phyloP scores from a whole-genome alignment of 2,329 filamentous ascomycete species.

The Diplodia intermedia region DNA sequence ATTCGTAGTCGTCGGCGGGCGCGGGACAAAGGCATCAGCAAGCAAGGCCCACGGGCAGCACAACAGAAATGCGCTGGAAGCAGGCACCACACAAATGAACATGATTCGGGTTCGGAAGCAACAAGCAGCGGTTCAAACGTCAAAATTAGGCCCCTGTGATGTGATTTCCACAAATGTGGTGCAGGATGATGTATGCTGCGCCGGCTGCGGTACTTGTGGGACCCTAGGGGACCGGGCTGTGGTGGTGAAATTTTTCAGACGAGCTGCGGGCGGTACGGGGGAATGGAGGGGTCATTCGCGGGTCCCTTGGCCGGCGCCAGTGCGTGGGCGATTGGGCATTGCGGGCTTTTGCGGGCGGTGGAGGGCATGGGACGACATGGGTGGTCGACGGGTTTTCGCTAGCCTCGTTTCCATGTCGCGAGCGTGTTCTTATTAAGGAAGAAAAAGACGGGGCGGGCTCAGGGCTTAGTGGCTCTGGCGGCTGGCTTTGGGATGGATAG shows the following conservation, averaged over 20 bases:
- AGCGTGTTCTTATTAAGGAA: constrained; percentile 2
- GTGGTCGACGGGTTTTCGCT: not conserved
- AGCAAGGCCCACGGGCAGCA: not conserved
- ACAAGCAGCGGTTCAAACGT: not conserved
- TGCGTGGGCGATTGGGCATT: not conserved
- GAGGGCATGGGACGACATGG: not conserved
- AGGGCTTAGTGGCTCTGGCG: not conserved
- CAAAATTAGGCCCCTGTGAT: constrained; percentile 23
- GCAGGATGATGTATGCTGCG: not conserved
- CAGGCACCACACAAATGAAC: not conserved
- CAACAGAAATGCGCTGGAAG: not conserved
- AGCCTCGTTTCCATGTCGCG: not conserved
- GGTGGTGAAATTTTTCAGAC: not conserved
- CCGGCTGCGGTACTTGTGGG: not conserved
- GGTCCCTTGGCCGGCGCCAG: not conserved
- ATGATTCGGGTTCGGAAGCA: constrained; percentile 13
- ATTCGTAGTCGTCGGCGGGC: not conserved
- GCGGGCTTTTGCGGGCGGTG: not conserved
- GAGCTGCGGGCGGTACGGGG: not conserved
- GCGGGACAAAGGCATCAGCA: not conserved
- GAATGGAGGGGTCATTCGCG: not conserved
- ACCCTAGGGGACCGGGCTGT: too few relatives aligned
- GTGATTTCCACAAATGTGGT: not conserved
- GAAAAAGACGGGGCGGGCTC: not conserved
- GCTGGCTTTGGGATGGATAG: too few relatives aligned